Evolutionary conservation across 2,329 filamentous ascomycete genomes (phyloP), one percentile per base, ranked within the genome.

Genomic region (Pleomassaria siparia): DNA sequence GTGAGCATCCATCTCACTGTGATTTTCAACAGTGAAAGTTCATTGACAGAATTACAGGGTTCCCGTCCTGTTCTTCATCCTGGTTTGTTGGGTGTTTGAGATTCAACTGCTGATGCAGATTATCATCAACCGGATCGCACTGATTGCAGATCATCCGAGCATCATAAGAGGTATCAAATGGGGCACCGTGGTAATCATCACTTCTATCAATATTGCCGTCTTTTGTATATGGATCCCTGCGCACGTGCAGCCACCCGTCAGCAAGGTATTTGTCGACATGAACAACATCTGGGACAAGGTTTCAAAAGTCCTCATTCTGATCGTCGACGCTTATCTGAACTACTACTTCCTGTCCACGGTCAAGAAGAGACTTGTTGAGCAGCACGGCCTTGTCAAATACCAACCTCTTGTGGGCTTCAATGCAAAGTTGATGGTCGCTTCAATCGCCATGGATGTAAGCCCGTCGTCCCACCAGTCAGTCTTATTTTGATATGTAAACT

Each of bases 191-290:
- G 30, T 62, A 0, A 13, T 76, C 2, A 78, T 82, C 42, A 76
- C 74, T 1, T 25, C 64, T 10, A 76, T 82, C 53, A 81, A 82
- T 40, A 72, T 82, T 16, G 73, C 73, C 0, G 80, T 82, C 11
- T 81, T 79, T 47, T 70, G 64, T 41, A 80, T 81, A 35, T 82
- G 77, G 72, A 79, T 82, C 13, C 80, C 80, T 0, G 64, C 77
- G 0, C 74, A 77, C 1, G 72, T 54, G 0, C 33, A 44, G 1
- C 62, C 62, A 1, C 63, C 66, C n/a, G n/a, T n/a, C n/a, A n/a
- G 69, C 1, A 60, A 55, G 1, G 80, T 73, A 35, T n/a, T n/a
- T n/a, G 71, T 79, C 5, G 45, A 55, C 0, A 63, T 81, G 46
- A 82, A 82, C 51, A 60, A 72, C 0, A 63, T 77, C 20, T 82